Evolutionary conservation across 2,329 filamentous ascomycete genomes (phyloP).

Genomic region (Colletotrichum truncatum): DNA sequence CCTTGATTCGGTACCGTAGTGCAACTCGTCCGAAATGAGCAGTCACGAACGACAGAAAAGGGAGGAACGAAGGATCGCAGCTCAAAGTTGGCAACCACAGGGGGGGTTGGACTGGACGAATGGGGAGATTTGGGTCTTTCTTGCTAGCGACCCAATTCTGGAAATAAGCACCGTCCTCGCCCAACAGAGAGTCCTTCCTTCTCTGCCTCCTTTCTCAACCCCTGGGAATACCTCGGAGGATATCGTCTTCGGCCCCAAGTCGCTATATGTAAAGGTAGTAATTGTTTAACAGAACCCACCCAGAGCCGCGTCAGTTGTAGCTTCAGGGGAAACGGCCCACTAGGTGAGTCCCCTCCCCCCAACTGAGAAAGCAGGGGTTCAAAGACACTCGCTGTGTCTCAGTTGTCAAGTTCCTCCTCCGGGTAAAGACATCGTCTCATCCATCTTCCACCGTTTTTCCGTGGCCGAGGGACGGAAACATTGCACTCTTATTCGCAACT

Average conservation of each 20-base stretch:
- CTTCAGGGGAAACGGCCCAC: conserved; percentile 9
- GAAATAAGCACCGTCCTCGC: not conserved
- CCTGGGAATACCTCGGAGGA: not conserved
- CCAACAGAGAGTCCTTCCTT: not conserved
- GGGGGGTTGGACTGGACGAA: too few species aligned
- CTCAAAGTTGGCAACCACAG: not conserved
- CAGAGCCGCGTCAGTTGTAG: conserved; percentile 13
- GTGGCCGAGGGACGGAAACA: too few species aligned
- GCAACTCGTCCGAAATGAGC: not conserved
- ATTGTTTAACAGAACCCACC: not conserved
- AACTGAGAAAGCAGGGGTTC: not conserved
- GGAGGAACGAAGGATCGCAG: not conserved
- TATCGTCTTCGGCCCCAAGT: not conserved
- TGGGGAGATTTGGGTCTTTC: not conserved
- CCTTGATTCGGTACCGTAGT: not conserved
- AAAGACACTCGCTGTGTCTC: conserved; percentile 11
- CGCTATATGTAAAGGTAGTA: not conserved
- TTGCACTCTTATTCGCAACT: not conserved
- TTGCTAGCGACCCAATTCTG: not conserved
- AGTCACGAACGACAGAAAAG: not conserved
- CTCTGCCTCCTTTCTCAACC: not conserved
- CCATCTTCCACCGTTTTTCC: not conserved
- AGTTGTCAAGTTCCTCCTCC: not conserved
- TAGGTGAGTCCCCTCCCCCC: not conserved
- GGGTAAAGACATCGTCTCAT: not conserved